Percentiles rank a stretch among this genome's conserved stretches.
These are phyloP conservation scores for Xylaria sp. DNA, from an alignment of 495 filamentous ascomycete species.

Conservation along the genomic window DNA sequence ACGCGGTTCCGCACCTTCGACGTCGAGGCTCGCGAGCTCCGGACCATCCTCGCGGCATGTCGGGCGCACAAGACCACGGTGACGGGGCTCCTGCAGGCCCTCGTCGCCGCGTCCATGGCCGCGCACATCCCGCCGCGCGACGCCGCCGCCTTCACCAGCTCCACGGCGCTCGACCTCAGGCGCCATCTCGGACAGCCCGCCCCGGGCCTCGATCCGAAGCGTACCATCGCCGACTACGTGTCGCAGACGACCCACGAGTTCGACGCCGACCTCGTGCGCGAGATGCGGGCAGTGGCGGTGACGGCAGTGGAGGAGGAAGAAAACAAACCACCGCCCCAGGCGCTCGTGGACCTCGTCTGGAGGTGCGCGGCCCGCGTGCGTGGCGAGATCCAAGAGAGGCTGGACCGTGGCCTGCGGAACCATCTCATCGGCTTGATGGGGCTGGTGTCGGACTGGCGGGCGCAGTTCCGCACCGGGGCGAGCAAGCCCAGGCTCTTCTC, in stretches of 20 bases:
- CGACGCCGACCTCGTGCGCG: conserved; percentile 25
- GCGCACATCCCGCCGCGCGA: conserved; percentile 18
- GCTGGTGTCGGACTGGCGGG: conserved; percentile 41
- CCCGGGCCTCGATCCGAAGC: conserved; percentile 10
- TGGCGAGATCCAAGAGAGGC: conserved; percentile 24
- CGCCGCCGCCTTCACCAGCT: conserved; percentile 36
- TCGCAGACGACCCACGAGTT: conserved; percentile 37
- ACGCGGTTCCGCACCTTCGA: conserved; percentile 41
- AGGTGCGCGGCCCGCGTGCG: conserved; percentile 34
- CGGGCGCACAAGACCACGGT: conserved; percentile 41
- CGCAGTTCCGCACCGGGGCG: conserved; percentile 37
- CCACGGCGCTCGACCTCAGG: conserved; percentile 44
- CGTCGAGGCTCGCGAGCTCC: conserved; percentile 26
- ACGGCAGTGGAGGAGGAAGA: background rate
- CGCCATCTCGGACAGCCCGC: conserved; percentile 29
- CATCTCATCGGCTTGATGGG: conserved; percentile 44
- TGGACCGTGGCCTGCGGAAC: conserved; percentile 37
- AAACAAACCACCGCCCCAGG: background rate
- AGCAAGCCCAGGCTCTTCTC: conserved; percentile 38
- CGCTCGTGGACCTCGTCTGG: conserved; percentile 40
- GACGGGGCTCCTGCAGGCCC: conserved; percentile 43
- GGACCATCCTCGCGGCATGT: conserved; percentile 36
- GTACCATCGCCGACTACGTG: conserved; percentile 41
- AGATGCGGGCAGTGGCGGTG: conserved; percentile 25
- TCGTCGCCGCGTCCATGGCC: conserved; percentile 38